Percentiles rank a stretch among this genome's conserved stretches.
Conservation (phyloP, 1,284 basidiomycete genomes). For the Malassezia brasiliensis region DNA sequence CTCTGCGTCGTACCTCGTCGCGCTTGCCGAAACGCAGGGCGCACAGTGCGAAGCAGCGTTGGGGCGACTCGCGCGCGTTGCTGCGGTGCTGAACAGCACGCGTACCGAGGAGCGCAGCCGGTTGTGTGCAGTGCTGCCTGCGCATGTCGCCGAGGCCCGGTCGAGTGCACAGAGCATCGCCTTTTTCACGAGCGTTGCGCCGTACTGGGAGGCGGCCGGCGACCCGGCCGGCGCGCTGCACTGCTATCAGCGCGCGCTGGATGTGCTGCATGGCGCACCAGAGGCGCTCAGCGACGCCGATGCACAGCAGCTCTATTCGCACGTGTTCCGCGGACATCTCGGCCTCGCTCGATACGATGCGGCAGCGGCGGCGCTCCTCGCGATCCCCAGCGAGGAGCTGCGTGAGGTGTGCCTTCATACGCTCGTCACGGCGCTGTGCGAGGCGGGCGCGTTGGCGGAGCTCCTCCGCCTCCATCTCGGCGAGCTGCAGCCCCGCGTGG, state of each 20-base stretch:
- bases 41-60: neutral
- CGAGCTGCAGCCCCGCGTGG: conserved; percentile 75
- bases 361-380: conserved; percentile 32
- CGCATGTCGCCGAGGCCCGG: conserved; percentile 9
- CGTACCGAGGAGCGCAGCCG: neutral
- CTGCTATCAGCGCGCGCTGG: conserved; percentile 26
- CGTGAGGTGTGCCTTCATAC: conserved; percentile 95
- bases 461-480: conserved; percentile 77
- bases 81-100: neutral
- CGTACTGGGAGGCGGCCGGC: conserved; percentile 26
- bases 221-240: conserved; percentile 22
- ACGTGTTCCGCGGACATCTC: conserved; percentile 35
- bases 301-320: conserved; percentile 29
- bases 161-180: conserved; percentile 17
- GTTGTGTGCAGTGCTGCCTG: conserved; percentile 19
- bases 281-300: conserved; percentile 3
- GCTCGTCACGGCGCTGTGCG: conserved; percentile 90
- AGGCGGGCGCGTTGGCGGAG: conserved; percentile 67
- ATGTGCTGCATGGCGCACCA: conserved; percentile 21
- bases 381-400: conserved; percentile 53
- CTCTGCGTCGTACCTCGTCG: conserved; percentile 1
- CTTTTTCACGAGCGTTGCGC: conserved; percentile 22
- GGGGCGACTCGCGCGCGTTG: neutral
- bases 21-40: neutral
- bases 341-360: conserved; percentile 29